These are phyloP conservation scores for Brassica hybrid DNA, from an alignment of 441 rosid species.

Conservation along the genomic window DNA sequence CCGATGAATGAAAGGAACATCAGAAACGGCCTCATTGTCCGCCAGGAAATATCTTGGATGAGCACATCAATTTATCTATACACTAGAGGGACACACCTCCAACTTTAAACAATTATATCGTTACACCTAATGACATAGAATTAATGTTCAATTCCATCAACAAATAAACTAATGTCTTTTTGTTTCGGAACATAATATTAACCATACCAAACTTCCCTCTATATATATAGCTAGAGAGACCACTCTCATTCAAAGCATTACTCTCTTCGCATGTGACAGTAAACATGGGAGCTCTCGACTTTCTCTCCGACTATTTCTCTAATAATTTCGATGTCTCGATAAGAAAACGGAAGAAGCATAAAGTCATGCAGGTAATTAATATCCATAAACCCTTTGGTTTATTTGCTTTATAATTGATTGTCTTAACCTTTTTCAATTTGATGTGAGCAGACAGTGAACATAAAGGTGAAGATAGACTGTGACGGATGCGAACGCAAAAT, in stretches of 20 bases:
- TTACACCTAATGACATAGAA: conserved; percentile 24
- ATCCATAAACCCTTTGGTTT: neutral
- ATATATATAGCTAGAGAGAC: conserved; percentile 31
- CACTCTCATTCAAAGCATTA: neutral
- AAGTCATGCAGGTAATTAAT: neutral
- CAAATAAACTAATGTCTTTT: conserved; percentile 26
- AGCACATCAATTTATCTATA: conserved; percentile 33
- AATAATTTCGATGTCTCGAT: neutral
- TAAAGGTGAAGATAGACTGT: conserved; percentile 3
- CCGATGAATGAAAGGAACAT: conserved; percentile 21
- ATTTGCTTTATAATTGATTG: neutral
- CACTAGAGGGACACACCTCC: conserved; percentile 39
- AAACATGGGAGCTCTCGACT: conserved; percentile 56
- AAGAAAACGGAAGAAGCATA: conserved; percentile 7
- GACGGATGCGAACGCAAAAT: conserved; percentile 7
- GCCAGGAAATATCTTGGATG: conserved; percentile 26
- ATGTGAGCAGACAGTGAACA: conserved; percentile 1
- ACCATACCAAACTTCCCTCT: conserved; percentile 17
- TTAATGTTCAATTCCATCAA: conserved; percentile 14
- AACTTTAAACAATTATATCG: conserved; percentile 9
- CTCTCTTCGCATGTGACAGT: neutral
- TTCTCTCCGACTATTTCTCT: neutral
- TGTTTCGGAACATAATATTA: conserved; percentile 35
- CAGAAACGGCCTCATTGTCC: conserved; percentile 36
- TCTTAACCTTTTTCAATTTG: neutral